Evolutionary conservation across 2,329 filamentous ascomycete genomes (phyloP), one percentile per base, ranked within the genome.

Genomic region (Fusarium redolens): DNA sequence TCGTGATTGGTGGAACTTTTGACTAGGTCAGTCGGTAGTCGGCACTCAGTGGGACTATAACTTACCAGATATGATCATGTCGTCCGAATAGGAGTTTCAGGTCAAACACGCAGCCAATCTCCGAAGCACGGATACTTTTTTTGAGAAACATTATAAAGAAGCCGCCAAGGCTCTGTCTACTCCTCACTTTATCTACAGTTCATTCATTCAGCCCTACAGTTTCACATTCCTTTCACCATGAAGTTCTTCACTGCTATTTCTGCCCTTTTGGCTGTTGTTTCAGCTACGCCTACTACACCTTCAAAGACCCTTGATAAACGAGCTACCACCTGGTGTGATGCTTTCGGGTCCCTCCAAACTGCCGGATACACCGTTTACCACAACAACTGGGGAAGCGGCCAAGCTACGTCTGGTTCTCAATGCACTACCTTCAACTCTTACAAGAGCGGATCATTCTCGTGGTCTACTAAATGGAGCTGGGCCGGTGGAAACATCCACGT

Each of bases 281-380:
- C 75, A 33, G 79, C 79, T 22, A 71, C 73, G 22, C 79, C 80
- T 17, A 77, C 78, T n/a, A 64, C 66, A 2, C 59, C 67, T 20
- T 69, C 70, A 5, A 75, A 78, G 25, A 72, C 75, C 18, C 56
- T 82, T 50, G 77, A 82, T 37, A 80, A 82, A 71, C 79, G 82
- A 33, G 79, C 79, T 50, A 76, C 75, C 7, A 74, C 75, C 55
- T 75, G 75, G 74, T 86, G 85, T 65, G 84, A 79, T 20, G 78
- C 83, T 68, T 86, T 78, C 69, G 84, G 77, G 43, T 79, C 81
- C 9, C 61, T 79, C 18, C 73, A 77, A 3, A 81, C 80, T 1
- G 83, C 82, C 38, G 79, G 78, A 44, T 88, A 85, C 78, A 87
- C 81, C 50, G 73, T 88, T 61, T 88, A 87, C 80, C 86, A 88